phyloP scores from a whole-genome alignment of 2,329 filamentous ascomycete genomes.

The Talaromyces atroroseus region DNA sequence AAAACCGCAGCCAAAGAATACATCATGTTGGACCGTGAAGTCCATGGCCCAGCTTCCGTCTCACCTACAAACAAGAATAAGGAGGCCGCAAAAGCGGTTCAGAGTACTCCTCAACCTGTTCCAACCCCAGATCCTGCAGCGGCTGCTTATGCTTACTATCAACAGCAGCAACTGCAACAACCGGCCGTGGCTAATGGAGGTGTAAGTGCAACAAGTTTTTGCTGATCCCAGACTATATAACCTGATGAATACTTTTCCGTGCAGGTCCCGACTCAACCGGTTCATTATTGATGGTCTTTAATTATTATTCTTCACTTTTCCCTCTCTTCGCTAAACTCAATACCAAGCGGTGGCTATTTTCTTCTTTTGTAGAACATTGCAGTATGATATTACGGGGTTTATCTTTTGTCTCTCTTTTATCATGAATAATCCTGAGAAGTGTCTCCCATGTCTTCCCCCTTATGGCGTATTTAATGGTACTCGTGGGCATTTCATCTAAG shows the following conservation, averaged over 20 bases:
- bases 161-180: slow-evolving; percentile 14
- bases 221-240: not conserved
- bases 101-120: slow-evolving; percentile 18
- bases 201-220: slow-evolving; percentile 5
- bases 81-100: slow-evolving; percentile 20
- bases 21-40: slow-evolving; percentile 72
- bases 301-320: not conserved
- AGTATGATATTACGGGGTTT: slow-evolving; percentile 6
- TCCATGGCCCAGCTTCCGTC: slow-evolving; percentile 61
- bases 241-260: not conserved
- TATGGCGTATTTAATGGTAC: slow-evolving; percentile 9
- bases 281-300: slow-evolving; percentile 11
- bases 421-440: not conserved
- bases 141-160: slow-evolving; percentile 16
- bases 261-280: slow-evolving; percentile 6
- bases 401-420: not conserved
- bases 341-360: not conserved
- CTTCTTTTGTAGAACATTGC: slow-evolving; percentile 14
- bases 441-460: not conserved
- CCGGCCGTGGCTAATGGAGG: slow-evolving; percentile 11
- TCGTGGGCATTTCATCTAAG: slow-evolving; percentile 3
- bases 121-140: slow-evolving; percentile 15
- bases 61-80: slow-evolving; percentile 28
- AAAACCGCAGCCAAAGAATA: slow-evolving; percentile 84
- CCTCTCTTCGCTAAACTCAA: not conserved